Conservation (phyloP, 2,329 filamentous ascomycete species). For the Corynespora cassiicola region DNA sequence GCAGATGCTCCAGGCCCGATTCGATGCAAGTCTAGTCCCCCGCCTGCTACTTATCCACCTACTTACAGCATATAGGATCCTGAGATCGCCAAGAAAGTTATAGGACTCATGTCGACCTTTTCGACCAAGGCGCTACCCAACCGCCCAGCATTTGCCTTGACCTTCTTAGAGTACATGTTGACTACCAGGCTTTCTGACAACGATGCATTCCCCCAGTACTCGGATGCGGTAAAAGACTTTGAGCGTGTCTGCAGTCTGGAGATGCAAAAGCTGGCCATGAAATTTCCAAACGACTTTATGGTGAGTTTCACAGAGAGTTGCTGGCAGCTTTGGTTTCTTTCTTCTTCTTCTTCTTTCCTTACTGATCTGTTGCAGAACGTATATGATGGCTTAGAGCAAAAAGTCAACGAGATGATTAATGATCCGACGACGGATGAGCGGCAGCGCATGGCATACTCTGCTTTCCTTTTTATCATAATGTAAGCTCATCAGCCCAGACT, state of each 20-base stretch:
- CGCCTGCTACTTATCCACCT: neutral
- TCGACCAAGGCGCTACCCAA: constrained; percentile 81
- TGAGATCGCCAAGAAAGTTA: constrained; percentile 78
- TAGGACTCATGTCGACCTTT: constrained; percentile 84
- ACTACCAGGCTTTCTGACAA: constrained; percentile 79
- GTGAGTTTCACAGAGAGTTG: constrained; percentile 57
- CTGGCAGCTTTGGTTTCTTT: no score
- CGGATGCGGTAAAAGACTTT: constrained; percentile 87
- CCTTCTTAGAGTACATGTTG: constrained; percentile 88
- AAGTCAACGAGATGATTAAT: constrained; percentile 80
- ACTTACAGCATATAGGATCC: constrained; percentile 65
- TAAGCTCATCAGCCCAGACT: constrained; percentile 45
- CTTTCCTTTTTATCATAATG: constrained; percentile 93
- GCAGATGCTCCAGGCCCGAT: constrained; percentile 71
- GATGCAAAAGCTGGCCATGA: constrained; percentile 84
- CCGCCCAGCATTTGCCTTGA: constrained; percentile 81
- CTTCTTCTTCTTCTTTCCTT: neutral
- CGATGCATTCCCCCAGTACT: constrained; percentile 74
- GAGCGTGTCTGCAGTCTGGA: constrained; percentile 86
- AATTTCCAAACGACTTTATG: constrained; percentile 89
- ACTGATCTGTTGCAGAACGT: constrained; percentile 64
- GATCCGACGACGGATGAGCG: constrained; percentile 80
- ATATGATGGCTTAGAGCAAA: constrained; percentile 84
- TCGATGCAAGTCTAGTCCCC: constrained; percentile 58
- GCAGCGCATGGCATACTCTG: constrained; percentile 82